Evolutionary conservation across 2,329 filamentous ascomycete genomes (phyloP), one percentile per base, ranked within the genome.

Genomic region (Cordyceps pruinosa): DNA sequence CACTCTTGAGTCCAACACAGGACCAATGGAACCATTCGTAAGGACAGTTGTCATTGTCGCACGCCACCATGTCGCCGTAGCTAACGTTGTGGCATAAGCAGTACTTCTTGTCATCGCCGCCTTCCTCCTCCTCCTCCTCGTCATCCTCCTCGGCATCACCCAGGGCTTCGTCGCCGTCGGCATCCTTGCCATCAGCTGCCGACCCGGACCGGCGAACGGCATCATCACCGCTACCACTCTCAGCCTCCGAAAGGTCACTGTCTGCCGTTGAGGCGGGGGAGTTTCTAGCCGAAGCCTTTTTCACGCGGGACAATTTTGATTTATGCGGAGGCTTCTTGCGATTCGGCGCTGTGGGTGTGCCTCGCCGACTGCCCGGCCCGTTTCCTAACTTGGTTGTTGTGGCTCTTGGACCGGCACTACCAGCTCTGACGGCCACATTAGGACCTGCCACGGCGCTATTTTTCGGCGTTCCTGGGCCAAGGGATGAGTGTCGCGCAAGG

Each of bases 21-120:
- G 77, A 84, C 87, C 89, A 94, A 73, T 94, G 89, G 70, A 94
- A 94, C 89, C 89, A 94, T 73, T 94, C 89, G 66, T 83, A 89
- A 47, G 85, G 84, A 71, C 89, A 94, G 62, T 86, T 80, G 58
- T 88, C 84, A 70, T 93, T 93, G 75, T 94, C 89, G 74, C 89
- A 94, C 30, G 88, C 89, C 61, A 94, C 89, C 89, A 94, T 94
- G 67, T 93, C 87, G 60, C 89, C 89, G 67, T 89, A 91, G 70
- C 87, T 90, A 62, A 92, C 87, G 65, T 88, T 88, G 69, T 92
- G 87, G 70, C 89, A 94, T 30, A 87, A 79, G 73, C 89, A 94
- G 73, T 94, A 94, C 70, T 90, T 89, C 67, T 88, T 86, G 71
- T 91, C 88, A 61, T 87, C 86, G 56, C 84, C 85, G 42, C 86